phyloP scores from a whole-genome alignment of 129 eudicot genomes.

The Pittosporum tobira region DNA sequence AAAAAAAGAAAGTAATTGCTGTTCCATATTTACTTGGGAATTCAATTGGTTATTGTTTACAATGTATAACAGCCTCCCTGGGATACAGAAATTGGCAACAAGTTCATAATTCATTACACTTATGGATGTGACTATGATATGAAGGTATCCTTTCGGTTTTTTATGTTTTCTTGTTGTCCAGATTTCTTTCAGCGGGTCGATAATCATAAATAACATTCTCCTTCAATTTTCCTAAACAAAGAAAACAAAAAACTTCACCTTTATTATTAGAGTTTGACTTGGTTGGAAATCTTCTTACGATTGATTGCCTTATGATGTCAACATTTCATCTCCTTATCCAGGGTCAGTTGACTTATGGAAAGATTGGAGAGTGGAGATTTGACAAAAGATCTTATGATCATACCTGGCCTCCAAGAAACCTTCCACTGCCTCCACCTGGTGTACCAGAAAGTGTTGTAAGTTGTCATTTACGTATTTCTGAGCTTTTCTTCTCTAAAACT shows the following conservation, averaged over 20 bases:
- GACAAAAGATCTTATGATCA: conserved; percentile 83
- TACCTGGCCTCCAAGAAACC: conserved; percentile 81
- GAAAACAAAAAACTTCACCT: background rate
- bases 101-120: conserved; percentile 86
- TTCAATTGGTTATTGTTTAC: background rate
- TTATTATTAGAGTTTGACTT: background rate
- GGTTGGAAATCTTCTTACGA: background rate
- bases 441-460: conserved; percentile 99
- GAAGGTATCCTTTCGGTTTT: conserved; percentile 39
- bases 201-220: background rate
- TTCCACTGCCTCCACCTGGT: conserved; percentile 92
- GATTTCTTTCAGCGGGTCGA: conserved; percentile 1
- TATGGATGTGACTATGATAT: conserved; percentile 95
- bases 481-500: background rate
- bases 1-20: no score
- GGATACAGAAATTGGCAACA: conserved; percentile 73
- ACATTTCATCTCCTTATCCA: conserved; percentile 17
- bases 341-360: conserved; percentile 96
- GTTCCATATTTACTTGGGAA: no score
- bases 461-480: conserved; percentile 10
- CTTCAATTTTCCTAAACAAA: background rate
- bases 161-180: background rate
- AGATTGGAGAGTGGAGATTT: conserved; percentile 98
- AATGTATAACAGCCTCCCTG: conserved; percentile 77
- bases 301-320: background rate